These are phyloP conservation scores for Leccinum olivaceopallidum DNA, from an alignment of 768 basidiomycete species.

Conservation along the genomic window DNA sequence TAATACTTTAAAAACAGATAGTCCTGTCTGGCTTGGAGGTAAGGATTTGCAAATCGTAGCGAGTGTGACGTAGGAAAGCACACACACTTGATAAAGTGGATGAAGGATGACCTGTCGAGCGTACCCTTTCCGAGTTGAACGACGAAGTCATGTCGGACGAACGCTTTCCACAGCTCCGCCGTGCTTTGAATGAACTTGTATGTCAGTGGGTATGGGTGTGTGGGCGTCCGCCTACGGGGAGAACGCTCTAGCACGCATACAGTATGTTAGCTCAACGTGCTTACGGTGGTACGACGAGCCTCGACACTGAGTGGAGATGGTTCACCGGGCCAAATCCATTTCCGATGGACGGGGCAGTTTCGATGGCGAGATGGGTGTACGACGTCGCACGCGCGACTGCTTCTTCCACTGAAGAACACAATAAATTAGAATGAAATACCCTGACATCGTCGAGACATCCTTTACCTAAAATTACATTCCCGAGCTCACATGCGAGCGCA, in stretches of 20 bases:
- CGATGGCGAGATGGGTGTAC: slow-evolving; percentile 79
- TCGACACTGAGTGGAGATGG: slow-evolving; percentile 66
- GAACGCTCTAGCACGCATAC: not conserved
- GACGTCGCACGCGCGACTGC: slow-evolving; percentile 59
- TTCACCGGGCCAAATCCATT: slow-evolving; percentile 84
- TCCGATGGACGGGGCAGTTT: slow-evolving; percentile 66
- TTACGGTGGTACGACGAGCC: slow-evolving; percentile 51
- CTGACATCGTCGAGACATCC: slow-evolving; percentile 4
- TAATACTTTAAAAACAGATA: slow-evolving; percentile 84
- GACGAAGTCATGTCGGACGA: slow-evolving; percentile 86
- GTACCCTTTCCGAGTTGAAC: slow-evolving; percentile 71
- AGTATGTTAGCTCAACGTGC: slow-evolving; percentile 32
- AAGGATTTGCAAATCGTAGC: not conserved
- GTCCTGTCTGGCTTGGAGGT: slow-evolving; percentile 59
- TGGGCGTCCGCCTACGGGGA: slow-evolving; percentile 49
- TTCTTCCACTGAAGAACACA: slow-evolving; percentile 44
- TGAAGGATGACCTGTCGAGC: slow-evolving; percentile 62
- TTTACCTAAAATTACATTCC: slow-evolving; percentile 45
- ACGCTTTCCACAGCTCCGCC: slow-evolving; percentile 61
- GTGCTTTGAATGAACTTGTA: slow-evolving; percentile 61
- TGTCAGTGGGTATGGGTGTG: slow-evolving; percentile 70
- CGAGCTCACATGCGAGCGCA: slow-evolving; percentile 70
- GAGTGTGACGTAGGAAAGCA: not conserved
- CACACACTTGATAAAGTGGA: slow-evolving; percentile 81
- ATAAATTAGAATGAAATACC: too few species aligned